Base-by-base conservation (phyloP, 2,329 filamentous ascomycete genomes). In the Colletotrichum salicis region DNA sequence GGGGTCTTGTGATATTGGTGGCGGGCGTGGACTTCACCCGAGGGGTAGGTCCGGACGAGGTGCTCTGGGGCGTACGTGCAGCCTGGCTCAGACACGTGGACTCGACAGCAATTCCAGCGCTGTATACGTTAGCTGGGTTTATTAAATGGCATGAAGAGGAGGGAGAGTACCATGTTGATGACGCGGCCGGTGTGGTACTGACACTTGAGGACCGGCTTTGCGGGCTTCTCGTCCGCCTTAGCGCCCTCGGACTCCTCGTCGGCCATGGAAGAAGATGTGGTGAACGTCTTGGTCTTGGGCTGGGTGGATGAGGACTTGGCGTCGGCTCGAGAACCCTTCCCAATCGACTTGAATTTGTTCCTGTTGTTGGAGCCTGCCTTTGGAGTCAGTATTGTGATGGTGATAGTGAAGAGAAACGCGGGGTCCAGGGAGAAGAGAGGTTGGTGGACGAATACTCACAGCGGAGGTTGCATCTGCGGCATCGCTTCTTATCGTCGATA, bases 51-150 rank as follows among this genome's bases (percentile, higher is more conserved):
- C 11, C 74, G 71, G 8, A 76, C 75, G 8, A 52, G 71, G 61
- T 81, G 80, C 5, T 79, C 69, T 12, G 77, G 73, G 11, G 75
- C 65, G 6, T 73, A 76, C 29, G 64, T 66, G 64, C 80, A 82
- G 2, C 77, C 77, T 3, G 75, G 74, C 10, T 76, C 67, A 11
- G 70, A 71, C 13, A 75, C 57, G 41, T 68, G 69, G 10, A 67
- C 73, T 7, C 75, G 73, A 70, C 80, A 82, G 72, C 80, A 82
- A 12, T 78, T 78, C 78, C 79, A 82, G 66, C 67, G 64, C 77
- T 80, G 72, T 33, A 4, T 3, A 11, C 22, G 60, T 72, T 11
- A 72, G 61, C 5, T 13, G 11, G 31, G n/a, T 7, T 12, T 4
- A 12, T 19, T 12, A 3, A 19, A 11, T 2, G 24, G 51, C 69